Percentiles rank a stretch among this genome's conserved stretches.
Conservation (phyloP, 306 rosid species). For the Lupinus albus region DNA sequence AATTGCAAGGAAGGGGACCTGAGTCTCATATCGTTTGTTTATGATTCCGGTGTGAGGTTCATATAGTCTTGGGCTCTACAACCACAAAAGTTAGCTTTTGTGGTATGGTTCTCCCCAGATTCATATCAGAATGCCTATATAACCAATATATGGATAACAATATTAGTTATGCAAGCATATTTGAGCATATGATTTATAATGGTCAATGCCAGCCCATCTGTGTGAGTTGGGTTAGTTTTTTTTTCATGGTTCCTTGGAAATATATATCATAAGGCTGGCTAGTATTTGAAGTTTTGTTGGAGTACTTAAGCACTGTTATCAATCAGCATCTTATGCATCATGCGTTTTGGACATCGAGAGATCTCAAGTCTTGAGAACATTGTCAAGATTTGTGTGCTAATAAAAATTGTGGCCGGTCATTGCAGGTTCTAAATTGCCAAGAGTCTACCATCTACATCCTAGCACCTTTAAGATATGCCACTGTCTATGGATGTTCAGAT, state of each 20-base stretch:
- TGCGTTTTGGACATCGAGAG: conserved; percentile 19
- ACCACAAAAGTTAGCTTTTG: too few relatives aligned
- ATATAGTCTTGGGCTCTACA: too few relatives aligned
- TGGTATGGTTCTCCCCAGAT: too few relatives aligned
- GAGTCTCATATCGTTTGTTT: too few relatives aligned
- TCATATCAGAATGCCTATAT: background rate
- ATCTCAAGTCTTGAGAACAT: conserved; percentile 4
- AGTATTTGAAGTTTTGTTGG: conserved; percentile 19
- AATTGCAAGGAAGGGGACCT: too few relatives aligned
- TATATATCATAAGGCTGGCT: conserved; percentile 23
- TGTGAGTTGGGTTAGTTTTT: conserved; percentile 7
- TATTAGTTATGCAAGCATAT: background rate
- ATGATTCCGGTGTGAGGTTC: too few relatives aligned
- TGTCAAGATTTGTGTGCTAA: conserved; percentile 28
- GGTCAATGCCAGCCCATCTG: background rate
- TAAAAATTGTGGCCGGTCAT: conserved; percentile 31
- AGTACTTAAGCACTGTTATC: background rate
- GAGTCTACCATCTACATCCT: conserved; percentile 74
- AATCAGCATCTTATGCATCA: conserved; percentile 26
- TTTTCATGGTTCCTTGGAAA: conserved; percentile 13
- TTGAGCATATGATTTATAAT: background rate
- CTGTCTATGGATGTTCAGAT: conserved; percentile 96
- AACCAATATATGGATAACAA: background rate
- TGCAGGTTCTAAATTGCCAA: conserved; percentile 92
- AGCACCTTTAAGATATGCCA: conserved; percentile 93